Conservation (phyloP, 441 rosid genomes). For the Adansonia rubrostipa region DNA sequence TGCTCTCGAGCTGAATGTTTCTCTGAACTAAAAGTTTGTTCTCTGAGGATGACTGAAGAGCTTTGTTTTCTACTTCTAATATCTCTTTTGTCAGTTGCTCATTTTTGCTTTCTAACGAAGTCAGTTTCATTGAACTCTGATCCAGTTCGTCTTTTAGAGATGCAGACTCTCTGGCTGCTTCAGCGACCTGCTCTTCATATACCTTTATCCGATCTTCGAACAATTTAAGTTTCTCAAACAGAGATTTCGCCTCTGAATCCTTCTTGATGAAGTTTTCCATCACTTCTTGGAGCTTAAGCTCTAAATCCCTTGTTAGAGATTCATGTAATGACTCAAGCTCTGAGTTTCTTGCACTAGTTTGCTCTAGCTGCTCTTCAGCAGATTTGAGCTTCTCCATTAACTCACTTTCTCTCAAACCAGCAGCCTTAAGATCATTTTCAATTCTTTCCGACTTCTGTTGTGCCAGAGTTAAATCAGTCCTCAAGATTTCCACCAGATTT, state of each 20-base stretch:
- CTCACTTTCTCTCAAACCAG: constrained; percentile 66
- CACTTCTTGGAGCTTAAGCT: constrained; percentile 39
- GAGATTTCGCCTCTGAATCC: too few species aligned
- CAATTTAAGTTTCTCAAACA: not conserved
- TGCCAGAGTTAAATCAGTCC: constrained; percentile 62
- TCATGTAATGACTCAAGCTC: constrained; percentile 67
- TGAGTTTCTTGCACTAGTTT: constrained; percentile 50
- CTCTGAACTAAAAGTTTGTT: constrained; percentile 71
- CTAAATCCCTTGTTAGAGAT: constrained; percentile 62
- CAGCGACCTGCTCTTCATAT: constrained; percentile 53
- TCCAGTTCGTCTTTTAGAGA: constrained; percentile 72
- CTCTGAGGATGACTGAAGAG: constrained; percentile 59
- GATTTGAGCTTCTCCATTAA: constrained; percentile 13
- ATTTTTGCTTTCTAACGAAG: constrained; percentile 58
- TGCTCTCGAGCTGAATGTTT: constrained; percentile 67
- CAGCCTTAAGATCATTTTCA: constrained; percentile 65
- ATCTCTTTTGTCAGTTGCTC: constrained; percentile 66
- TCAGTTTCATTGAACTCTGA: constrained; percentile 47
- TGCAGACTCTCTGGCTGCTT: constrained; percentile 49
- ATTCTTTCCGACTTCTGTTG: constrained; percentile 62
- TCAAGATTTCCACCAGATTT: constrained; percentile 63
- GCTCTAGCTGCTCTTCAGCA: constrained; percentile 69
- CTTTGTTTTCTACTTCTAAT: constrained; percentile 59
- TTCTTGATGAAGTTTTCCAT: too few species aligned
- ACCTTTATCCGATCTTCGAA: constrained; percentile 50